Conservation (phyloP, 495 filamentous ascomycete species). For the Bacidia rubella region DNA sequence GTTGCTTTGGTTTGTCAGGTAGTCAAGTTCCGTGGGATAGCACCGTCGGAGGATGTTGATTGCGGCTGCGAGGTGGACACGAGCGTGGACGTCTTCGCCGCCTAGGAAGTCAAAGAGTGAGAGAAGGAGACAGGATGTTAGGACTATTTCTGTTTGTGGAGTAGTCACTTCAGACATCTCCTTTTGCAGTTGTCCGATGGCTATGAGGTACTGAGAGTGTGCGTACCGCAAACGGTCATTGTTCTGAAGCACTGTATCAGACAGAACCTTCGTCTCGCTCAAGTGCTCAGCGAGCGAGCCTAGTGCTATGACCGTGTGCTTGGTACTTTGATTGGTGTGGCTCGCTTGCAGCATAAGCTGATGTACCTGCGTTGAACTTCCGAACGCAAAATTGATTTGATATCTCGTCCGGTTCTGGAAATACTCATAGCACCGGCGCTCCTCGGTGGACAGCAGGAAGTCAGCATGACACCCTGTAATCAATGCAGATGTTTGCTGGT, state of each 20-base stretch:
- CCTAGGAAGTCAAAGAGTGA: conserved; percentile 41
- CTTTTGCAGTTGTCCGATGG: conserved; percentile 10
- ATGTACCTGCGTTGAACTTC: background rate
- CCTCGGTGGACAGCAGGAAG: conserved; percentile 4
- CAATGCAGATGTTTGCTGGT: background rate
- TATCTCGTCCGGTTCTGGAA: conserved; percentile 6
- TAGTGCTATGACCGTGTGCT: conserved; percentile 15
- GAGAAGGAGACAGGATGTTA: conserved; percentile 43
- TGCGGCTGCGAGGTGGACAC: conserved; percentile 11
- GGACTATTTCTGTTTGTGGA: conserved; percentile 24
- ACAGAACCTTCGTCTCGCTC: background rate
- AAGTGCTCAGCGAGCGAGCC: conserved; percentile 11
- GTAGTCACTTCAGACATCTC: conserved; percentile 8
- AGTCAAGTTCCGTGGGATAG: background rate
- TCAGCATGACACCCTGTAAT: background rate
- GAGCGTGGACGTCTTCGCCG: conserved; percentile 20
- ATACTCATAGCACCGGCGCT: conserved; percentile 11
- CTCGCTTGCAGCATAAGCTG: conserved; percentile 17
- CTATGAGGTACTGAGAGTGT: conserved; percentile 11
- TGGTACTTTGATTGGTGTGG: conserved; percentile 10
- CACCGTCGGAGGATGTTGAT: conserved; percentile 11
- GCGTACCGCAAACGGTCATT: conserved; percentile 5
- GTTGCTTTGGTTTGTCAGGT: background rate
- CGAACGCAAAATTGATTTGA: conserved; percentile 1
- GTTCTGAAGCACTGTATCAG: conserved; percentile 9